Conservation (phyloP, 2,329 filamentous ascomycete genomes). For the Clarireedia paspali region DNA sequence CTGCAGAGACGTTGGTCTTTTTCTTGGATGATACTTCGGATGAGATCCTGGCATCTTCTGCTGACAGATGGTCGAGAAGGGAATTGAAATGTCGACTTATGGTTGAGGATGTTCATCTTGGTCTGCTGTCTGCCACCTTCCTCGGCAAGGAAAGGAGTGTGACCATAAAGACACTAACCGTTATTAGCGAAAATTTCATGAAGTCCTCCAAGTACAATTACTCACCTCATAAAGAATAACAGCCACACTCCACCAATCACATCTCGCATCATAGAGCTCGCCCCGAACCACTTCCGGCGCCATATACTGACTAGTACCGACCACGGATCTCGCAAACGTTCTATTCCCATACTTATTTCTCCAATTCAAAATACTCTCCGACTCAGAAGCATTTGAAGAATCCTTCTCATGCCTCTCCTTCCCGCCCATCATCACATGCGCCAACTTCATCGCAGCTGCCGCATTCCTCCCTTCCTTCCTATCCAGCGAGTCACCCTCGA, state of each 20-base stretch:
- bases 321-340: conserved; percentile 72
- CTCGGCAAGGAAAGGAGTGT: conserved; percentile 80
- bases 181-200: background rate
- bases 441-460: conserved; percentile 33
- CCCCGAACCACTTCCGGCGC: conserved; percentile 86
- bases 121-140: conserved; percentile 67
- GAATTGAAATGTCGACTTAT: conserved; percentile 63
- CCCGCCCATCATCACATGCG: conserved; percentile 33
- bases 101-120: conserved; percentile 76
- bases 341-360: conserved; percentile 62
- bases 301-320: conserved; percentile 98
- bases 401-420: conserved; percentile 34
- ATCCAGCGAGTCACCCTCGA: conserved; percentile 70
- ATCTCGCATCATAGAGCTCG: conserved; percentile 79
- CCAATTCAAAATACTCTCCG: conserved; percentile 57
- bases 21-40: conserved; percentile 63
- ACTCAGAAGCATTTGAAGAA: conserved; percentile 19
- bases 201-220: background rate
- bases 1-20: conserved; percentile 72
- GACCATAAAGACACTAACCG: conserved; percentile 71
- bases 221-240: conserved; percentile 79
- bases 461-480: conserved; percentile 42
- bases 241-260: conserved; percentile 95
- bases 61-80: conserved; percentile 60
- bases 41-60: conserved; percentile 67